These are phyloP conservation scores for Fomitiporia mediterranea DNA, from an alignment of 1,284 basidiomycete genomes.

Conservation along the genomic window DNA sequence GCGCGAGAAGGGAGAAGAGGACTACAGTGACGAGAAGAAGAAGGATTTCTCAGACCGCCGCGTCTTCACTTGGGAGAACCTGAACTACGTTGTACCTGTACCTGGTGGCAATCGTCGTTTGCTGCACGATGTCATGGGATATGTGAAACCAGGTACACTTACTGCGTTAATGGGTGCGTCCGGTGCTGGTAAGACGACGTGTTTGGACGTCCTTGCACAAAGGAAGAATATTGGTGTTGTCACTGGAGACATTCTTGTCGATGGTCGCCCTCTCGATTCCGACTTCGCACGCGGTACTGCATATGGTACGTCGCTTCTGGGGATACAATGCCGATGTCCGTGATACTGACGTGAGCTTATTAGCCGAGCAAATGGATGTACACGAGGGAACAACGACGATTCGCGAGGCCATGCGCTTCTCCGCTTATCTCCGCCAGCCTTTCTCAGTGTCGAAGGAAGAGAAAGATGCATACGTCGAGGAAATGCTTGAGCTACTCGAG, in stretches of 20 bases:
- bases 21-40: conserved; percentile 29
- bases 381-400: conserved; percentile 86
- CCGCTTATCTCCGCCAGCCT: conserved; percentile 87
- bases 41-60: conserved; percentile 34
- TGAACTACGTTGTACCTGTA: conserved; percentile 73
- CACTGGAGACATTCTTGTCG: conserved; percentile 71
- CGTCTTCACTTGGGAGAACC: conserved; percentile 65
- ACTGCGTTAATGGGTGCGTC: conserved; percentile 78
- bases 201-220: conserved; percentile 85
- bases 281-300: conserved; percentile 81
- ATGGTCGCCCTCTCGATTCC: conserved; percentile 66
- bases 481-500: conserved; percentile 69
- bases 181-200: conserved; percentile 79
- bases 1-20: conserved; percentile 32
- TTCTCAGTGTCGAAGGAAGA: conserved; percentile 65
- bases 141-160: conserved; percentile 83
- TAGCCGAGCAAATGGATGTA: conserved; percentile 85
- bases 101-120: conserved; percentile 66
- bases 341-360: conserved; percentile 28
- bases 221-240: conserved; percentile 86
- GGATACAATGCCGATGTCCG: not conserved
- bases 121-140: conserved; percentile 84
- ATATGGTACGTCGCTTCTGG: conserved; percentile 46
- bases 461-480: conserved; percentile 79
- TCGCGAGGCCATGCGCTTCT: conserved; percentile 87